Evolutionary conservation across 345 rosid species (phyloP).

Genomic region (Durio zibethinus): DNA sequence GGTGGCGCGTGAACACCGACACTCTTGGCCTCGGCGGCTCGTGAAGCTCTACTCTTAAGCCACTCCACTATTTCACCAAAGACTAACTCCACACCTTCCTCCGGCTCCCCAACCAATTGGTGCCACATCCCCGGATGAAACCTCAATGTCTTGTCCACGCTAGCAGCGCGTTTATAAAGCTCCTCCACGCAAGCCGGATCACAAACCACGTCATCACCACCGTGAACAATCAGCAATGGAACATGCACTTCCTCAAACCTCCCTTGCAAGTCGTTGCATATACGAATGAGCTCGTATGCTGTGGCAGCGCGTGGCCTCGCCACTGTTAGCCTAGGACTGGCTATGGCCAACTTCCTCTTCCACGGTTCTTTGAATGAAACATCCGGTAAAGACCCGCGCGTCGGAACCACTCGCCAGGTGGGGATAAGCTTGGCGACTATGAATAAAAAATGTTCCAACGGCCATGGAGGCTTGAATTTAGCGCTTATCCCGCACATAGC

Average conservation of each 20-base stretch:
- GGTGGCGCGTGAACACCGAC: neutral
- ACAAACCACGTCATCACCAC: constrained; percentile 73
- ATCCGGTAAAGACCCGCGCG: constrained; percentile 68
- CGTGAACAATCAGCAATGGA: constrained; percentile 77
- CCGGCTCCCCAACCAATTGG: constrained; percentile 80
- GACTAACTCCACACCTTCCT: constrained; percentile 61
- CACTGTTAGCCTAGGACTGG: constrained; percentile 60
- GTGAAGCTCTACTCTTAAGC: constrained; percentile 52
- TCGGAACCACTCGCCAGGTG: constrained; percentile 85
- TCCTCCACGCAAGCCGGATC: constrained; percentile 74
- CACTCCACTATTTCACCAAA: constrained; percentile 73
- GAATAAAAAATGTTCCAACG: constrained; percentile 69
- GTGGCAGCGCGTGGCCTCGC: constrained; percentile 83
- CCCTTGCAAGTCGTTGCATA: constrained; percentile 67
- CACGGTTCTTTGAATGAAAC: constrained; percentile 74
- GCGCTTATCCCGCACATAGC: constrained; percentile 94
- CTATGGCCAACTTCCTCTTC: constrained; percentile 68
- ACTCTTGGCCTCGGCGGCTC: neutral
- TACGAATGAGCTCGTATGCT: constrained; percentile 68
- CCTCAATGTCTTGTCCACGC: constrained; percentile 65
- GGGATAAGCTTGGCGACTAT: constrained; percentile 66
- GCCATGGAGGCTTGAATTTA: constrained; percentile 94
- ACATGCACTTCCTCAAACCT: constrained; percentile 80
- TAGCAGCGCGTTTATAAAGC: constrained; percentile 58
- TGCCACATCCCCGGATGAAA: constrained; percentile 86